Percentiles rank a stretch among this genome's conserved stretches.
These are phyloP conservation scores for Sherardia arvensis DNA, from an alignment of 257 asterid genomes.

Conservation along the genomic window DNA sequence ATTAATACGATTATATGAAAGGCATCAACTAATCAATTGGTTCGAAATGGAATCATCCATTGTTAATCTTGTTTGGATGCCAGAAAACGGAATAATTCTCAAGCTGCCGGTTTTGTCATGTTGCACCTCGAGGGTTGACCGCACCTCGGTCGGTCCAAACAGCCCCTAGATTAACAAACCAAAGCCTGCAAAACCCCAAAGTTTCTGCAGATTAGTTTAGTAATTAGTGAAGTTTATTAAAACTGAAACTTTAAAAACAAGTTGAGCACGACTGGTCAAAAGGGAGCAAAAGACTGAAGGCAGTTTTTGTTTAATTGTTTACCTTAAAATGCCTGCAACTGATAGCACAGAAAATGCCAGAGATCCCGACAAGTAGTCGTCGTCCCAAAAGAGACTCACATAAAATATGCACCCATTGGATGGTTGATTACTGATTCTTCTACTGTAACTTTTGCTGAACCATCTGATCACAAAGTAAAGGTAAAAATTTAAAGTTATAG, in stretches of 20 bases:
- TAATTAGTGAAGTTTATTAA: too few relatives aligned
- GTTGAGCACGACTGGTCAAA: neutral
- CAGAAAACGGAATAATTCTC: neutral
- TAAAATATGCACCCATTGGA: too few relatives aligned
- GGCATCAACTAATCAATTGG: too few relatives aligned
- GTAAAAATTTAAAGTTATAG: too few relatives aligned
- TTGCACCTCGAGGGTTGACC: neutral
- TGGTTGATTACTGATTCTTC: too few relatives aligned
- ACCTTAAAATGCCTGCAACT: neutral
- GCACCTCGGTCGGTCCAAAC: neutral
- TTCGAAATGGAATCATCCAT: too few relatives aligned
- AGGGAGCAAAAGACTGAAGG: neutral
- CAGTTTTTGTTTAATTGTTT: neutral
- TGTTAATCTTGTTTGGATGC: neutral
- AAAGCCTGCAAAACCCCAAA: neutral
- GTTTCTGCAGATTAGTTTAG: neutral
- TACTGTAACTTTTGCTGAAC: too few relatives aligned
- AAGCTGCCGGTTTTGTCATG: neutral
- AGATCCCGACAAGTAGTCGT: neutral
- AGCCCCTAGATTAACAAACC: neutral
- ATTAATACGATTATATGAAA: too few relatives aligned
- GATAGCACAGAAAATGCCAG: neutral
- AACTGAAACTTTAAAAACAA: neutral
- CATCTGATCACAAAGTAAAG: too few relatives aligned
- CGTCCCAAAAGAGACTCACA: too few relatives aligned